phyloP scores from a whole-genome alignment of 2,329 filamentous ascomycete genomes.

The Colletotrichum orchidophilum region DNA sequence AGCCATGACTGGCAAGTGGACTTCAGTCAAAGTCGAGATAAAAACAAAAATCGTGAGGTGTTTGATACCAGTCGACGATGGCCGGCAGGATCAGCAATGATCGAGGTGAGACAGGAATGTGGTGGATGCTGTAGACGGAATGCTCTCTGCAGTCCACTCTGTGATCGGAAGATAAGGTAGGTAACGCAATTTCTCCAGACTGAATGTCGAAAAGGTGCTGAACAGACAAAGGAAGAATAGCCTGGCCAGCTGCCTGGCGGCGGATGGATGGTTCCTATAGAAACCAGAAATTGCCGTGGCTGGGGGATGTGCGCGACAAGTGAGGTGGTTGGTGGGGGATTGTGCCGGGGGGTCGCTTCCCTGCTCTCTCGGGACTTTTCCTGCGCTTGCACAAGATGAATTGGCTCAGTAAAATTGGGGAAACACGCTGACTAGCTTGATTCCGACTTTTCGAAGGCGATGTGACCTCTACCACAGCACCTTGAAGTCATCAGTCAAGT shows the following conservation, averaged over 20 bases:
- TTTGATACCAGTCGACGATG: not conserved
- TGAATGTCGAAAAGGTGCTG: not conserved
- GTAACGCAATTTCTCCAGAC: not conserved
- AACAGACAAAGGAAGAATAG: conserved; percentile 21
- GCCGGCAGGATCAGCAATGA: not conserved
- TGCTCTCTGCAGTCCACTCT: conserved; percentile 14
- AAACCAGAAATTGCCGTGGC: conserved; percentile 38
- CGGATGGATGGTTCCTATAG: conserved; percentile 38
- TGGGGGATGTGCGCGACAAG: conserved; percentile 30
- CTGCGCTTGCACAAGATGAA: not conserved
- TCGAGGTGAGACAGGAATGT: conserved; percentile 2
- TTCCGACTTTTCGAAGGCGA: not conserved
- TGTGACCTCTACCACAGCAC: not conserved
- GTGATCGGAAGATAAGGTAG: not conserved
- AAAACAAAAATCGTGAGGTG: not conserved
- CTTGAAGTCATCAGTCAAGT: too few species aligned
- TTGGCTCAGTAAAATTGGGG: not conserved
- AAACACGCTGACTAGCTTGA: not conserved
- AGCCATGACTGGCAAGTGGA: conserved; percentile 45
- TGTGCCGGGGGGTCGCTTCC: conserved; percentile 1
- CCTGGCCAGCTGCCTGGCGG: conserved; percentile 14
- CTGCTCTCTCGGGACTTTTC: not conserved
- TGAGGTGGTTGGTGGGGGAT: conserved; percentile 34
- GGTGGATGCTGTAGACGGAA: conserved; percentile 11
- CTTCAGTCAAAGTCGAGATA: not conserved